Evolutionary conservation across 2,329 filamentous ascomycete genomes (phyloP), one percentile per base, ranked within the genome.

Genomic region (Pseudogymnoascus sp.): DNA sequence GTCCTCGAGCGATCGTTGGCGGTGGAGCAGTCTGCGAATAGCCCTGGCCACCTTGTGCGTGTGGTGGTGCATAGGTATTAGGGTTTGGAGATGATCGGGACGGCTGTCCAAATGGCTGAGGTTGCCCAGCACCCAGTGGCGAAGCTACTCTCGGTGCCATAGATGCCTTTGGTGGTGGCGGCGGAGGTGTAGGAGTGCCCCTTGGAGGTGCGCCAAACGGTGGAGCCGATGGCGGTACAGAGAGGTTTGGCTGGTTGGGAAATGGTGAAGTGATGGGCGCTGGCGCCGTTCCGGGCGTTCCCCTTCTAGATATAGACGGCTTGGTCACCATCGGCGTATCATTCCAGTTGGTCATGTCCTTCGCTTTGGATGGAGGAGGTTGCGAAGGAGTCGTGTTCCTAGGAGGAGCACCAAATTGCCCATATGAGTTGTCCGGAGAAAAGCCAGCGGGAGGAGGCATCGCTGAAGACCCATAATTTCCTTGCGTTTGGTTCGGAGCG

Each of bases 241-340:
- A 70, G 22, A 77, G 71, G 64, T 77, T 76, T 62, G 81, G 80
- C 70, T 89, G 85, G 67, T 83, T 83, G 1, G 85, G 81, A 77
- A 94, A 96, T 7, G 91, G 90, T 16, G 89, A 84, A n/a, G 80
- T 84, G 58, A 91, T 84, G 2, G 88, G 78, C 59, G 85, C 82
- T 43, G 76, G 70, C 32, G 71, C 70, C 18, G 84, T 78, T 61
- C 80, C 85, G 2, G 92, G 91, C 1, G 93, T 97, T 50, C 81
- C 80, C 70, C 87, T 84, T 66, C 92, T 85, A 20, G 87, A 81
- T 50, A 60, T 67, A 12, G 83, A 81, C n/a, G 88, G 81, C 77
- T 93, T 90, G 50, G 84, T 81, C 50, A 97, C 89, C 69, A 96
- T 82, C 1, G 94, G 94, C 59, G 95, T 88, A 73, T 99, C 94